These are phyloP conservation scores for Phytophthora chlamydospora DNA, from an alignment of 352 stramenopile species.

Conservation along the genomic window DNA sequence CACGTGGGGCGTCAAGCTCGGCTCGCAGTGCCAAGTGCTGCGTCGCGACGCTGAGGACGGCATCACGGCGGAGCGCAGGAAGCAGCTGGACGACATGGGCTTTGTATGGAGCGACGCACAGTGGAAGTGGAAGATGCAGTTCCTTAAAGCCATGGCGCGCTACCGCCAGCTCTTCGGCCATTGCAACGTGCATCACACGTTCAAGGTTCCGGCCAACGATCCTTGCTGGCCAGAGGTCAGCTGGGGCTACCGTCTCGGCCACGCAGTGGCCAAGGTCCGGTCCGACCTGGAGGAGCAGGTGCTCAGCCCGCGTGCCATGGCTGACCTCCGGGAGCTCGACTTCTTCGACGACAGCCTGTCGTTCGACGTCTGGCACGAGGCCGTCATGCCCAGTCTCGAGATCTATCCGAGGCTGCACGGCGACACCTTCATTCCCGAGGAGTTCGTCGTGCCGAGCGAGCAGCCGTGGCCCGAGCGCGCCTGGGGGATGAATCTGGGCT, in stretches of 20 bases:
- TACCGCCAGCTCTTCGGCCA: slow-evolving; percentile 90
- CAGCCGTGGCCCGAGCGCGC: slow-evolving; percentile 46
- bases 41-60: slow-evolving; percentile 48
- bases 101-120: slow-evolving; percentile 78
- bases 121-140: slow-evolving; percentile 69
- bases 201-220: slow-evolving; percentile 82
- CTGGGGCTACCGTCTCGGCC: slow-evolving; percentile 80
- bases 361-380: slow-evolving; percentile 39
- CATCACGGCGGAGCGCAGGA: slow-evolving; percentile 35
- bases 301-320: slow-evolving; percentile 25
- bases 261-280: slow-evolving; percentile 60
- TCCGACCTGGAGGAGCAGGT: slow-evolving; percentile 40
- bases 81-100: slow-evolving; percentile 59
- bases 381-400: slow-evolving; percentile 50
- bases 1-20: slow-evolving; percentile 90
- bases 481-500: slow-evolving; percentile 55
- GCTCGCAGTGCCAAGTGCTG: slow-evolving; percentile 90
- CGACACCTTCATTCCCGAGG: slow-evolving; percentile 42
- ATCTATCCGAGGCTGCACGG: slow-evolving; percentile 34
- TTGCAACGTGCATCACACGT: slow-evolving; percentile 88
- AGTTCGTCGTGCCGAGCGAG: slow-evolving; percentile 67
- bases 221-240: slow-evolving; percentile 78
- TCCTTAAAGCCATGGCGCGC: slow-evolving; percentile 65
- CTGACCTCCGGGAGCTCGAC: slow-evolving; percentile 47
- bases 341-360: slow-evolving; percentile 46